phyloP scores from a whole-genome alignment of 2,329 filamentous ascomycete genomes.

The Penicillium sclerotiorum region DNA sequence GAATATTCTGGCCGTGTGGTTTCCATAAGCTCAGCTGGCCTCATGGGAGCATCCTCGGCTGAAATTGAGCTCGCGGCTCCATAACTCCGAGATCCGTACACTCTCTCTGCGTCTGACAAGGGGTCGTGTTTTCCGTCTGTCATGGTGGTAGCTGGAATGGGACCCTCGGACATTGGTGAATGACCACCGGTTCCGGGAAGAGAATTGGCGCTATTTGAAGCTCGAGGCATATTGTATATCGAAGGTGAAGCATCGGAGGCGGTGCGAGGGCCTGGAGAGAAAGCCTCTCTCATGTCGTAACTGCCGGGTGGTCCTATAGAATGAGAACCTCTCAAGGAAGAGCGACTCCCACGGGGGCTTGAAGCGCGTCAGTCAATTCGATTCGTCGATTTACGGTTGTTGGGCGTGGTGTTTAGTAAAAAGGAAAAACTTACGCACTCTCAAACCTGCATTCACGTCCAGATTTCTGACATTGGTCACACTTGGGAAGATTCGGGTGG shows the following conservation, averaged over 20 bases:
- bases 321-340: constrained; percentile 27
- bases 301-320: constrained; percentile 20
- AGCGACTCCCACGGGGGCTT: constrained; percentile 40
- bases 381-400: neutral
- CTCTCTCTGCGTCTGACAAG: constrained; percentile 28
- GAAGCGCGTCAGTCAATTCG: constrained; percentile 10
- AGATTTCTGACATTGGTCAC: constrained; percentile 90
- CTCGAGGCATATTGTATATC: constrained; percentile 33
- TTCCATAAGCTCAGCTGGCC: constrained; percentile 15
- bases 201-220: constrained; percentile 35
- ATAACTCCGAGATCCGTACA: constrained; percentile 25
- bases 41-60: constrained; percentile 17
- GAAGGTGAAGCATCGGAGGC: constrained; percentile 27
- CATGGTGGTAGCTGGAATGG: constrained; percentile 30
- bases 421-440: constrained; percentile 70
- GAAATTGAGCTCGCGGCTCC: constrained; percentile 16
- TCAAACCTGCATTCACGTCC: constrained; percentile 82
- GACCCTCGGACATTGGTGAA: constrained; percentile 34
- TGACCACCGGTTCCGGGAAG: constrained; percentile 34
- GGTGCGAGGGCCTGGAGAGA: constrained; percentile 17
- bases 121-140: constrained; percentile 29
- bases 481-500: constrained; percentile 83
- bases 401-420: neutral
- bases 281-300: constrained; percentile 26
- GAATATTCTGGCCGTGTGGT: constrained; percentile 28